phyloP scores from a whole-genome alignment of 1,284 basidiomycete species.

The Fomitiporia mediterranea region DNA sequence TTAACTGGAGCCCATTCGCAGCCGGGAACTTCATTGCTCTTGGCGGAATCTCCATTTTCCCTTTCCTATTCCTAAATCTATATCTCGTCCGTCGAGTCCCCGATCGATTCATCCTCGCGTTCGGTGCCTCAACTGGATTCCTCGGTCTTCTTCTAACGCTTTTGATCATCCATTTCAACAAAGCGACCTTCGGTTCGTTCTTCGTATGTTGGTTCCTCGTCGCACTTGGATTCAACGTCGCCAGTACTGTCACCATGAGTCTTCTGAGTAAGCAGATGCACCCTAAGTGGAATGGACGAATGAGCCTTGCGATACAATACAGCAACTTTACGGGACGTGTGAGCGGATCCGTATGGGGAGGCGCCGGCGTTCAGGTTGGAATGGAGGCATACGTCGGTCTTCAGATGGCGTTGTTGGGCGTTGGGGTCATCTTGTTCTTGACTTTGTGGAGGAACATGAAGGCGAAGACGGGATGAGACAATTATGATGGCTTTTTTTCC shows the following conservation, averaged over 20 bases:
- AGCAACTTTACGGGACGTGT: slow-evolving; percentile 62
- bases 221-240: slow-evolving; percentile 68
- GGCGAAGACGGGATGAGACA: slow-evolving; percentile 51
- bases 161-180: slow-evolving; percentile 36
- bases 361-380: slow-evolving; percentile 57
- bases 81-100: slow-evolving; percentile 52
- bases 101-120: slow-evolving; percentile 54
- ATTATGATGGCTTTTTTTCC: too few relatives aligned
- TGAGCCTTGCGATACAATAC: slow-evolving; percentile 57
- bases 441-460: slow-evolving; percentile 61
- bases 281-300: slow-evolving; percentile 52
- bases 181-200: slow-evolving; percentile 44
- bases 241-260: slow-evolving; percentile 61
- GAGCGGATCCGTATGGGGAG: slow-evolving; percentile 63
- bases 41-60: slow-evolving; percentile 58
- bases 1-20: slow-evolving; percentile 56
- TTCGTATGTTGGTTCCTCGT: slow-evolving; percentile 63
- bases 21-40: slow-evolving; percentile 70
- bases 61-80: slow-evolving; percentile 62
- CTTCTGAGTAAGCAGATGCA: slow-evolving; percentile 67
- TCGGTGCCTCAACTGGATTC: slow-evolving; percentile 49
- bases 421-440: slow-evolving; percentile 50
- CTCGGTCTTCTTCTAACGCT: slow-evolving; percentile 50
- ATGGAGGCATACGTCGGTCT: slow-evolving; percentile 60
- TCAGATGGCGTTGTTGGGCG: slow-evolving; percentile 55